Percentiles rank a stretch among this genome's conserved stretches.
Conservation (phyloP, 768 basidiomycete species). For the Xerocomellus intermedius region DNA sequence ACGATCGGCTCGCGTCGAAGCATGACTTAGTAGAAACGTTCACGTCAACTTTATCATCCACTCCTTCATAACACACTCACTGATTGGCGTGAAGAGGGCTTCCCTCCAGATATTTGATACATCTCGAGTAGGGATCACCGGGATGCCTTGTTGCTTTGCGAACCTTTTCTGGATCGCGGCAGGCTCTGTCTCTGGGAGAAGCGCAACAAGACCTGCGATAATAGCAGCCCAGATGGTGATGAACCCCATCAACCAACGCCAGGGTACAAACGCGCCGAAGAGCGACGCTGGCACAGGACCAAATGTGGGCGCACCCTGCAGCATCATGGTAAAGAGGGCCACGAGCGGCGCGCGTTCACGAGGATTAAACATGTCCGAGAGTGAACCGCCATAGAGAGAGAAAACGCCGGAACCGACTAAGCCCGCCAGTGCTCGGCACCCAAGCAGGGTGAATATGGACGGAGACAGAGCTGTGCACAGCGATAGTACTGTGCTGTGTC, state of each 20-base stretch:
- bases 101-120: constrained; percentile 19
- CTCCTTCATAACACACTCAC: constrained; percentile 12
- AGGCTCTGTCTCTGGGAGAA: constrained; percentile 30
- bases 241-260: constrained; percentile 29
- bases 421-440: constrained; percentile 22
- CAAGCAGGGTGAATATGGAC: constrained; percentile 17
- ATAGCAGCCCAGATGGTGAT: constrained; percentile 25
- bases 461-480: constrained; percentile 25
- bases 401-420: constrained; percentile 27
- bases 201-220: constrained; percentile 9
- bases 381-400: constrained; percentile 30
- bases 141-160: constrained; percentile 8
- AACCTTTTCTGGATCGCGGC: constrained; percentile 18
- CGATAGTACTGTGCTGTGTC: constrained; percentile 20
- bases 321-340: constrained; percentile 30
- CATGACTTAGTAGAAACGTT: constrained; percentile 20
- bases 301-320: constrained; percentile 31
- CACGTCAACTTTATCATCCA: not conserved
- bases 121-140: not conserved
- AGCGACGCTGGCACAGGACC: constrained; percentile 28
- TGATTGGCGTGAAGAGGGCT: constrained; percentile 25
- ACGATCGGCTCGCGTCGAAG: constrained; percentile 26
- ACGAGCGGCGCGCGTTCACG: constrained; percentile 29
- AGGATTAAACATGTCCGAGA: constrained; percentile 30
- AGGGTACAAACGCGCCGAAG: constrained; percentile 19